Percentiles rank a stretch among this genome's conserved stretches.
These are phyloP conservation scores for Cercospora nicotianae DNA, from an alignment of 2,329 filamentous ascomycete species.

Conservation along the genomic window DNA sequence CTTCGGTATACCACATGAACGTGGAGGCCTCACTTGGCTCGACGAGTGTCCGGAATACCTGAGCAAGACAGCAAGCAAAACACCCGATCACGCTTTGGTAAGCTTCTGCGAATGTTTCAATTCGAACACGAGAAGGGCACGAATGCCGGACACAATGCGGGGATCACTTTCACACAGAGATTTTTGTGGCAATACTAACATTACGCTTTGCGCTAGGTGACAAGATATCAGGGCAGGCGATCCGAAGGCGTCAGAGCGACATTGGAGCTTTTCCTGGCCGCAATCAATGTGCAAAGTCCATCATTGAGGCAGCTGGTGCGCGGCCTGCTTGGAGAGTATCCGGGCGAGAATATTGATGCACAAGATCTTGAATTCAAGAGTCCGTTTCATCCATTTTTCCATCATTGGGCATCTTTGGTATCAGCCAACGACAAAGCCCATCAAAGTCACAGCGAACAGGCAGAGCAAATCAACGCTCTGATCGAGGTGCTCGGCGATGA, in stretches of 20 bases:
- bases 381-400: constrained; percentile 23
- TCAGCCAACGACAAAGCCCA: constrained; percentile 13
- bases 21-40: constrained; percentile 20
- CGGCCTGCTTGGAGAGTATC: constrained; percentile 19
- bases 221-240: constrained; percentile 18
- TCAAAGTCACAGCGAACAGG: constrained; percentile 5
- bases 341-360: constrained; percentile 21
- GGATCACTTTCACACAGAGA: background rate
- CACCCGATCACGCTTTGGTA: constrained; percentile 17
- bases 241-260: constrained; percentile 13
- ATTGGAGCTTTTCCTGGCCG: constrained; percentile 12
- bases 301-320: constrained; percentile 18
- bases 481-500: constrained; percentile 14
- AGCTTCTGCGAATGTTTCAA: background rate
- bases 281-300: constrained; percentile 22
- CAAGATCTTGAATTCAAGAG: constrained; percentile 20
- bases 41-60: constrained; percentile 20
- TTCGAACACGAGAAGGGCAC: background rate
- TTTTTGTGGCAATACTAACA: background rate
- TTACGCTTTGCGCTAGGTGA: background rate
- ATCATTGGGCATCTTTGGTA: constrained; percentile 18
- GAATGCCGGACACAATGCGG: background rate
- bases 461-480: constrained; percentile 16
- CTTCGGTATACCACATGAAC: constrained; percentile 21
- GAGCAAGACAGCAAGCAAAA: constrained; percentile 1